Evolutionary conservation across 805 yeast genomes (phyloP).

Genomic region (Cyberlindnera xylosilytica): DNA sequence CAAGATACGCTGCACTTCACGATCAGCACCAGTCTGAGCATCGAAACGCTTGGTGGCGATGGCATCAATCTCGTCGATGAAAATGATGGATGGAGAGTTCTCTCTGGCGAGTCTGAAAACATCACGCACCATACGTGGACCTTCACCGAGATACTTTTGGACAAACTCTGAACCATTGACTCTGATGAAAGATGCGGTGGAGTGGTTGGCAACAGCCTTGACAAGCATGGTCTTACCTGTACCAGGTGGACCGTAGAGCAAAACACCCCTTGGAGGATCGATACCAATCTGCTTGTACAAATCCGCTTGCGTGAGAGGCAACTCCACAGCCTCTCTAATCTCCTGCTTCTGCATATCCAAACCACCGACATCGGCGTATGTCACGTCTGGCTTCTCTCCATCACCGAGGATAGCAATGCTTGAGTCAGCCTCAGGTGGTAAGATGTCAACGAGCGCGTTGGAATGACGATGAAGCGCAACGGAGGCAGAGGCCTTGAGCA

Average conservation of each 20-base stretch:
- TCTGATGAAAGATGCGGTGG: slow-evolving; percentile 94
- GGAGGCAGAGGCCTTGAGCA: slow-evolving; percentile 89
- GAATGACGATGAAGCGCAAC: slow-evolving; percentile 99
- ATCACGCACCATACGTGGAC: slow-evolving; percentile 90
- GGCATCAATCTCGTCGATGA: slow-evolving; percentile 95
- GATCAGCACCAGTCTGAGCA: slow-evolving; percentile 81
- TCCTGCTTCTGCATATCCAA: slow-evolving; percentile 99
- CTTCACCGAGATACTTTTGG: slow-evolving; percentile 94
- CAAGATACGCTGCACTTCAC: slow-evolving; percentile 95
- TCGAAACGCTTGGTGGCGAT: slow-evolving; percentile 91
- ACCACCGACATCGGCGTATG: slow-evolving; percentile 98
- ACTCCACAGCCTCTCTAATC: slow-evolving; percentile 96
- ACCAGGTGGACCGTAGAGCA: slow-evolving; percentile 99
- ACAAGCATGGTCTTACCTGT: slow-evolving; percentile 97
- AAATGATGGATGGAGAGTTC: slow-evolving; percentile 89
- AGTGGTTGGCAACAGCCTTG: slow-evolving; percentile 97
- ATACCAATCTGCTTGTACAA: slow-evolving; percentile 96
- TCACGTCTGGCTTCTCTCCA: slow-evolving; percentile 86
- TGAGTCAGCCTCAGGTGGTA: slow-evolving; percentile 99
- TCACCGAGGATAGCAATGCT: slow-evolving; percentile 93
- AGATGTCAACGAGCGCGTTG: slow-evolving; percentile 92
- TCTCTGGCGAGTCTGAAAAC: slow-evolving; percentile 91
- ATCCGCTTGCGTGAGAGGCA: slow-evolving; percentile 89
- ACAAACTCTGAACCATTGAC: slow-evolving; percentile 94
- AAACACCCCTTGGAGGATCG: slow-evolving; percentile 96